phyloP scores from a whole-genome alignment of 1,139 yeast genomes.

The Pneumocystis carinii region DNA sequence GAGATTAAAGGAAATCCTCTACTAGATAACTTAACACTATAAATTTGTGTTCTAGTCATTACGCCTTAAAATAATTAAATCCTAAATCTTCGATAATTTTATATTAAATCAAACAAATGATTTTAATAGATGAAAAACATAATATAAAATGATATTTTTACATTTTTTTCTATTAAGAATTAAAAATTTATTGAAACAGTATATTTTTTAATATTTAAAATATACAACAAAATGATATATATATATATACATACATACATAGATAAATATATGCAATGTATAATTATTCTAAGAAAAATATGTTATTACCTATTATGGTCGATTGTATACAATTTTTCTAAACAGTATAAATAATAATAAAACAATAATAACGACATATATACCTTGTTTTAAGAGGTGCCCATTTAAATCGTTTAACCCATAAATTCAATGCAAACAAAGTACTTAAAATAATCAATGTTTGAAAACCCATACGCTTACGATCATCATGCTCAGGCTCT shows the following conservation, averaged over 20 bases:
- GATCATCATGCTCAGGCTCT: slow-evolving; percentile 97
- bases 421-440: slow-evolving; percentile 66
- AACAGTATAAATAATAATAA: not conserved
- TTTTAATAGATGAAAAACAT: not conserved
- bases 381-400: slow-evolving; percentile 89
- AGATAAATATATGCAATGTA: not conserved
- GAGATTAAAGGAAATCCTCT: not conserved
- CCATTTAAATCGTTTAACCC: slow-evolving; percentile 99
- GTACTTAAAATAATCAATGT: slow-evolving; percentile 69
- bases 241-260: too few relatives aligned
- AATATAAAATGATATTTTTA: not conserved
- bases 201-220: not conserved
- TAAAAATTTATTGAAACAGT: not conserved
- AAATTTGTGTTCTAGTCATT: not conserved
- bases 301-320: not conserved
- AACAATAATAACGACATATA: slow-evolving; percentile 25
- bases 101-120: not conserved
- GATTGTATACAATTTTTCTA: not conserved
- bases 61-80: not conserved
- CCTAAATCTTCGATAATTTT: not conserved
- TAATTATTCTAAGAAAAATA: not conserved
- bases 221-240: not conserved
- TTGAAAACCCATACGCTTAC: slow-evolving; percentile 94
- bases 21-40: not conserved
- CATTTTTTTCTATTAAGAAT: not conserved